phyloP scores from a whole-genome alignment of 192 early-diverging fungal species.

The Coemansia sp. region DNA sequence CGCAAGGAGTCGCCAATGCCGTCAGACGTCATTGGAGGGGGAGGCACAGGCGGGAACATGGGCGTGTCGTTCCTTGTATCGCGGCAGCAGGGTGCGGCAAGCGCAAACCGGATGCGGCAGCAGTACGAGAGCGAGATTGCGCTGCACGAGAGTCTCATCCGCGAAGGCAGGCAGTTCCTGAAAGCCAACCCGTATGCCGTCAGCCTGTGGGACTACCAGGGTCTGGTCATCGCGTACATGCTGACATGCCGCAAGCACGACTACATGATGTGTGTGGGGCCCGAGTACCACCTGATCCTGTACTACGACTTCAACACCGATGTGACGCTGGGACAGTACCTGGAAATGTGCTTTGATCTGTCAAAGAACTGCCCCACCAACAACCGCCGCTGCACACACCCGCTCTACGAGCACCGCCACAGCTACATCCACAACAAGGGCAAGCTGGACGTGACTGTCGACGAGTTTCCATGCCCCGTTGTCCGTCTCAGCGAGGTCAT shows the following conservation, averaged over 20 bases:
- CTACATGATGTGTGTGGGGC: constrained; percentile 60
- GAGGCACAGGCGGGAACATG: neutral
- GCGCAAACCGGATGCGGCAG: constrained; percentile 48
- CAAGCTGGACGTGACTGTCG: constrained; percentile 70
- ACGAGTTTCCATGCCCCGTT: constrained; percentile 62
- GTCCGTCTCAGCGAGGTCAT: constrained; percentile 71
- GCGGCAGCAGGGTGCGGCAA: constrained; percentile 51
- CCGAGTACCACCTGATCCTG: constrained; percentile 75
- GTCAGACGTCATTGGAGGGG: neutral
- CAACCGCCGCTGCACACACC: constrained; percentile 69
- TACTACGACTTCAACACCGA: constrained; percentile 73
- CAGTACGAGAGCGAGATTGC: constrained; percentile 54
- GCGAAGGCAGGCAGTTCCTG: constrained; percentile 47
- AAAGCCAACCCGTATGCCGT: constrained; percentile 44
- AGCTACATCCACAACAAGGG: constrained; percentile 85
- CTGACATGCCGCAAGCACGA: constrained; percentile 50
- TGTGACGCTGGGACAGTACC: constrained; percentile 82
- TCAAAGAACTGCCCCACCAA: constrained; percentile 59
- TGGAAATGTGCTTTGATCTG: constrained; percentile 77
- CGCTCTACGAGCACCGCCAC: constrained; percentile 78
- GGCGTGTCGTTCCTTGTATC: constrained; percentile 51
- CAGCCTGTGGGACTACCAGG: constrained; percentile 54
- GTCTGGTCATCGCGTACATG: constrained; percentile 49
- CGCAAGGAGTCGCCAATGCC: constrained; percentile 13
- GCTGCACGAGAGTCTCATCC: constrained; percentile 44